phyloP scores from a whole-genome alignment of 306 rosid genomes.

The Medicago truncatula region DNA sequence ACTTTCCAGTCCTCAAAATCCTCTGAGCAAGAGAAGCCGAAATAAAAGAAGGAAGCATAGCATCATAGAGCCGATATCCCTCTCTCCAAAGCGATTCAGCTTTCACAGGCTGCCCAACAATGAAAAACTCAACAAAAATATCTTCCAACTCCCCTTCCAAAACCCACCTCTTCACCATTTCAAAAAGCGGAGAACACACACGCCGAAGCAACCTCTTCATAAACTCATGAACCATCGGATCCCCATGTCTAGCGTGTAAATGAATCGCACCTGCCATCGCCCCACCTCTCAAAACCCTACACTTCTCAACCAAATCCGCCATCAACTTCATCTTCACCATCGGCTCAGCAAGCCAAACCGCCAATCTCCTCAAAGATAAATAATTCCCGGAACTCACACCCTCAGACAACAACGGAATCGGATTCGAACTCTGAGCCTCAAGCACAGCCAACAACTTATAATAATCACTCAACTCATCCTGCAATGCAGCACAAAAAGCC shows the following conservation, averaged over 20 bases:
- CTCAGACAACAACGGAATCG: constrained; percentile 79
- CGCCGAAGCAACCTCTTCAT: constrained; percentile 78
- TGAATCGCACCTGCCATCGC: constrained; percentile 94
- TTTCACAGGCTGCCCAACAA: constrained; percentile 90
- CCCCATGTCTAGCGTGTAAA: constrained; percentile 93
- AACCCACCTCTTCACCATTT: constrained; percentile 95
- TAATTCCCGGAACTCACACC: constrained; percentile 68
- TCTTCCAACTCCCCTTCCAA: constrained; percentile 96
- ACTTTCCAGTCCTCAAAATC: constrained; percentile 93
- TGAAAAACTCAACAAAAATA: constrained; percentile 82
- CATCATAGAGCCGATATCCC: constrained; percentile 82
- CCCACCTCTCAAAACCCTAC: constrained; percentile 85
- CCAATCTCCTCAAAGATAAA: constrained; percentile 82
- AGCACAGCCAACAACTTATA: constrained; percentile 91
- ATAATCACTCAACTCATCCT: constrained; percentile 90
- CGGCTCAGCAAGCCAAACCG: constrained; percentile 96
- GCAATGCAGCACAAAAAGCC: constrained; percentile 92
- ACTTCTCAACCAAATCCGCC: constrained; percentile 95
- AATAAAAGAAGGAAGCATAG: constrained; percentile 96
- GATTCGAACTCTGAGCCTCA: constrained; percentile 82
- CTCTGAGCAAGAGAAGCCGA: constrained; percentile 91
- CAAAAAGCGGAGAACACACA: constrained; percentile 90
- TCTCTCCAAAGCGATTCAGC: constrained; percentile 99
- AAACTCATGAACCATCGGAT: constrained; percentile 88
- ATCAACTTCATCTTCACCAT: constrained; percentile 89